Evolutionary conservation across 768 basidiomycete species (phyloP), one percentile per base, ranked within the genome.

Genomic region (Xerocomus spinulosus): DNA sequence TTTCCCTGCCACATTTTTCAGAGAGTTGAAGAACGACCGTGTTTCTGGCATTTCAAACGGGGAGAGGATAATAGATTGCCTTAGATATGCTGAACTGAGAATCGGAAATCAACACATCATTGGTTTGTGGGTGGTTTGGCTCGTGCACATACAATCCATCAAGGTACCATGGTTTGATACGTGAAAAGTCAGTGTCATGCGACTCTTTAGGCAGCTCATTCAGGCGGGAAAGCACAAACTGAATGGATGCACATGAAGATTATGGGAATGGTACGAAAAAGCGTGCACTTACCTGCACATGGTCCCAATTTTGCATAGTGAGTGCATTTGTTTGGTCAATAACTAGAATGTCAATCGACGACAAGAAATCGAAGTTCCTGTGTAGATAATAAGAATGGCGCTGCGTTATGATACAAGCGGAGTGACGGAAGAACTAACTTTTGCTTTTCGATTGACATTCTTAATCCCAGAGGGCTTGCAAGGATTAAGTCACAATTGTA

Each of bases 271-370:
- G 26, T 5, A 33, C 1, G 14, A 6, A 7, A 46, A 42, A 43
- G 24, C 8, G 4, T 4, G 13, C 15, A 59, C 74, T 29, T 61
- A 91, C 94, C 76, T 96, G 90, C 17, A 94, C 78, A 60, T 98
- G 96, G 32, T 97, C 93, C 96, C 96, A 99, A 59, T 99, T 99
- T 70, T 98, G 96, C 96, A 98, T 98, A 4, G 81, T 78, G 57
- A 98, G 77, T 3, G 86, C 86, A 65, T 98, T 92, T 73, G 91
- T 74, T 60, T 96, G 93, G 64, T 98, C 96, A 14, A 91, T 75
- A n/a, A 98, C 70, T 18, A 92, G 69, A 5, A 98, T 68, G 62
- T 99, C 96, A 46, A 99, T 87, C 3, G 92, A 95, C 10, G 90
- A 90, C 43, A 99, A 73, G 63, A 95, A 92, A 68, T 99, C 96